These are phyloP conservation scores for Quercus phellos DNA, from an alignment of 331 rosid genomes.

Conservation along the genomic window DNA sequence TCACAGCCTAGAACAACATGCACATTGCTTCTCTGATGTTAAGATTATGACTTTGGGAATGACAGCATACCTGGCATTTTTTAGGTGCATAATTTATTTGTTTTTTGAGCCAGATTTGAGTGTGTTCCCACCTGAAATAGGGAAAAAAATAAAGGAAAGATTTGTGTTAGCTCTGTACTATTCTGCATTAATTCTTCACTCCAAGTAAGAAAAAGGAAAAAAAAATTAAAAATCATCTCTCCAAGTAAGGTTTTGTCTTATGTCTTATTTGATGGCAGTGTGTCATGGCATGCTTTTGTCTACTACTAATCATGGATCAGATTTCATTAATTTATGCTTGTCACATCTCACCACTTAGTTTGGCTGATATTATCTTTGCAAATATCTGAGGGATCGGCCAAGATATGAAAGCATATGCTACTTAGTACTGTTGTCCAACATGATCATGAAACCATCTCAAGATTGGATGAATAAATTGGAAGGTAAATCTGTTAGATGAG, in stretches of 20 bases:
- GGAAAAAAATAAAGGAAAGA: background rate
- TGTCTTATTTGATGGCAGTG: background rate
- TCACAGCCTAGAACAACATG: background rate
- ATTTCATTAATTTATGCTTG: background rate
- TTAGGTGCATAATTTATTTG: background rate
- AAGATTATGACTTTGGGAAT: background rate
- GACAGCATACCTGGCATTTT: background rate
- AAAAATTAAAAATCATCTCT: background rate
- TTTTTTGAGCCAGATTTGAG: background rate
- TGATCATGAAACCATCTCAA: background rate
- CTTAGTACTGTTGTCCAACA: constrained; percentile 36
- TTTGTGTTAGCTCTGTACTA: background rate
- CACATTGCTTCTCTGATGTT: background rate
- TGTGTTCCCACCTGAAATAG: background rate
- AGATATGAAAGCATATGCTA: constrained; percentile 8
- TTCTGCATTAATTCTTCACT: background rate
- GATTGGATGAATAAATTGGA: constrained; percentile 7
- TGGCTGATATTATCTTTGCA: background rate
- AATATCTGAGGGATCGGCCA: constrained; percentile 18
- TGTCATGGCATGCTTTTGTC: background rate
- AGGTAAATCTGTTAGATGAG: constrained; percentile 22
- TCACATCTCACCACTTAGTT: background rate
- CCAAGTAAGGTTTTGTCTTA: background rate
- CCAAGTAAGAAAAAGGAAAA: background rate
- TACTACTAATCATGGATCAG: constrained; percentile 1